Evolutionary conservation across 345 rosid species (phyloP), one percentile per base, ranked within the genome.

Genomic region (Eucalyptus cloeziana): DNA sequence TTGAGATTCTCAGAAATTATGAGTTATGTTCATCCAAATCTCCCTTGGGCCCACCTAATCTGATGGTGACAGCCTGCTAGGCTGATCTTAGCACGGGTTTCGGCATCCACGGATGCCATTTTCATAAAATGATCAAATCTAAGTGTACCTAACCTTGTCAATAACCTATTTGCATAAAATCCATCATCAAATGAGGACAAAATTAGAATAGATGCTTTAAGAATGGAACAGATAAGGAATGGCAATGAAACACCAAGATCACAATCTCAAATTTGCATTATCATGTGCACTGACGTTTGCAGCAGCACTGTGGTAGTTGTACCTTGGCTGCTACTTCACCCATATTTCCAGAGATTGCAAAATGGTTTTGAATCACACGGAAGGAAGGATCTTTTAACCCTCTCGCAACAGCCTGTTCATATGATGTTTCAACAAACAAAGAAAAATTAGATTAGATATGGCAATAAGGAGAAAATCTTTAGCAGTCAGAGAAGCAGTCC

Each of bases 251-350:
- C 47, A 76, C 15, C 85, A 40, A 76, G 30, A 21, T 76, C 85
- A 40, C 85, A 40, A 76, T 76, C 45, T 76, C 83, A 76, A 64
- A 76, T 37, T 76, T 37, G 5, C 83, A 40, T 76, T 76, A 76
- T 76, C 85, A 76, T 76, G 44, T 76, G 83, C 85, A 76, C 47
- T 21, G 85, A 40, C 14, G 7, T 40, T 83, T 81, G 76, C 49
- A 71, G 24, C 33, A 81, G 71, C 22, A 33, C 69, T 24, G 50
- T 10, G 40, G 56, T 27, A 80, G 76, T 37, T 40, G 90, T 95
- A 96, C 99, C 99, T 96, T 97, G 88, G 99, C 99, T 90, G 99
- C 98, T 88, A 96, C 95, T 88, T 96, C 98, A 86, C 99, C 99
- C 86, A 97, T 91, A 93, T 97, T 97, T 88, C 96, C 98, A 43